Evolutionary conservation across 345 rosid genomes (phyloP), one percentile per base, ranked within the genome.

Genomic region (Adansonia digitata): DNA sequence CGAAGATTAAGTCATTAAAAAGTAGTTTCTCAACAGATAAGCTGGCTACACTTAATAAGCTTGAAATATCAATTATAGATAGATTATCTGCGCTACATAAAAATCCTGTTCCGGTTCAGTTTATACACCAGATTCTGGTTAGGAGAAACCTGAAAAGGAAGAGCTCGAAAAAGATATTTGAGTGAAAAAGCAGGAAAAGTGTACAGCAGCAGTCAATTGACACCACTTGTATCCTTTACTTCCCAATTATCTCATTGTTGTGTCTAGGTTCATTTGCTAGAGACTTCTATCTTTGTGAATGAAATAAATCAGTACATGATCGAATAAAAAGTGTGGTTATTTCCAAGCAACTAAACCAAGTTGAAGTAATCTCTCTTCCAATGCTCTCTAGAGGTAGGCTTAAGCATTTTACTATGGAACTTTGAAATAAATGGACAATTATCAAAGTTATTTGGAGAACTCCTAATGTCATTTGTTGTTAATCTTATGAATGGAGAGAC

Each of bases 191-290:
- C 13, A 22, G 14, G 24, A 51, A 22, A 14, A 53, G 13, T 12
- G 9, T 29, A 5, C 53, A 49, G 22, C 20, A 17, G 18, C 22
- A 49, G 1, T 5, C 7, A 48, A 17, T 22, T 17, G n/a, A n/a
- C n/a, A n/a, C n/a, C n/a, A n/a, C n/a, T n/a, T n/a, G n/a, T n/a
- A n/a, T n/a, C n/a, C n/a, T n/a, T n/a, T n/a, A n/a, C n/a, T n/a
- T n/a, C 13, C n/a, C 20, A 60, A 29, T 69, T 71, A 3, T 35
- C 74, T 64, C 49, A 71, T 4, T 5, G 35, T 37, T 13, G 48
- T 51, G 64, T 71, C 74, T 53, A 71, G 60, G 63, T 71, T 71
- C 74, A 71, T 49, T 35, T 22, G 34, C 71, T 20, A 22, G 13
- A 55, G 5, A 55, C 53, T 17, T 49, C 14, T 22, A 7, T 20